Conservation (phyloP, 495 filamentous ascomycete species). For the Parathielavia hyrcaniae region DNA sequence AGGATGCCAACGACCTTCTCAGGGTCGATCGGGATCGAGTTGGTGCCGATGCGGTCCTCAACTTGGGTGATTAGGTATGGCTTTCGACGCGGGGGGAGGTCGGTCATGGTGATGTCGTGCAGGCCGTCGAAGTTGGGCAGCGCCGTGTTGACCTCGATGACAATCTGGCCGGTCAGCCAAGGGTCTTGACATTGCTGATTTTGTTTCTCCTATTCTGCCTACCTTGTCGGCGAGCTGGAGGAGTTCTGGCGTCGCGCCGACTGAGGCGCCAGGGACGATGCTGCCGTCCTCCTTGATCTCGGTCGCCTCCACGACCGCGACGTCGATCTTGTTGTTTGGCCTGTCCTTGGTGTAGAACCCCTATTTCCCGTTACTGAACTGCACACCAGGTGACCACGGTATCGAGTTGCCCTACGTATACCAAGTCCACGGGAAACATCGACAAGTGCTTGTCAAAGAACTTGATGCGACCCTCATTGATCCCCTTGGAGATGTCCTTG, state of each 20-base stretch:
- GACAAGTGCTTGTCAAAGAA: conserved; percentile 92
- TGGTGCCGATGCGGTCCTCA: conserved; percentile 75
- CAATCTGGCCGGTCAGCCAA: conserved; percentile 47
- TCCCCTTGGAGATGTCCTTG: conserved; percentile 84
- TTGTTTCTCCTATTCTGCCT: not conserved
- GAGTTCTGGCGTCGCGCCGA: conserved; percentile 80
- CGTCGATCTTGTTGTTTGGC: conserved; percentile 66
- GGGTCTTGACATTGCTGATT: not conserved
- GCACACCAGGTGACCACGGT: not conserved
- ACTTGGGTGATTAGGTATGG: conserved; percentile 78
- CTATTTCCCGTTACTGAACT: conserved; percentile 9
- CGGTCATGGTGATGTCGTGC: conserved; percentile 85
- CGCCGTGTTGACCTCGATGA: conserved; percentile 88
- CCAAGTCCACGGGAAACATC: conserved; percentile 87
- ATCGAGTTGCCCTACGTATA: conserved; percentile 45
- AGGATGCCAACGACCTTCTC: conserved; percentile 84
- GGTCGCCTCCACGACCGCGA: conserved; percentile 78
- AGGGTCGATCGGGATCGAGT: conserved; percentile 80
- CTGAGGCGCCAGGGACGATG: conserved; percentile 81
- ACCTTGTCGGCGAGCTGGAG: conserved; percentile 84
- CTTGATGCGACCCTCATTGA: conserved; percentile 81
- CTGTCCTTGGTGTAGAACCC: conserved; percentile 78
- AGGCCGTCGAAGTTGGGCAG: conserved; percentile 81
- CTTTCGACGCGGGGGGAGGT: conserved; percentile 73
- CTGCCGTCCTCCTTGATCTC: conserved; percentile 91